These are phyloP conservation scores for Colletotrichum ledebouriae DNA, from an alignment of 2,329 filamentous ascomycete genomes.

Conservation along the genomic window DNA sequence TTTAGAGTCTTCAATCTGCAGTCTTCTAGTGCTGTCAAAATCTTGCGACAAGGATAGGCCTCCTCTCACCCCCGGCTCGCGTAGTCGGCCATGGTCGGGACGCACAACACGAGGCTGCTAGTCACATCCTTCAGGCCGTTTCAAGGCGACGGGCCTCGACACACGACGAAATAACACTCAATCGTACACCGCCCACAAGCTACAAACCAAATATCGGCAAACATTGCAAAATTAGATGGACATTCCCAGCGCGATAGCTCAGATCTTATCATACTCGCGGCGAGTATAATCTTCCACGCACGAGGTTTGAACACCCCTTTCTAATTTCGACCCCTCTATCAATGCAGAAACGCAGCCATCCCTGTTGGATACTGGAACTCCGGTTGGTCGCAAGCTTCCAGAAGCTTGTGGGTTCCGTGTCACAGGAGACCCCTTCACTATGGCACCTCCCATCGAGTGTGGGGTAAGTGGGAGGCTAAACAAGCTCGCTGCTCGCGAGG, in stretches of 20 bases:
- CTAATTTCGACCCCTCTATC: constrained; percentile 25
- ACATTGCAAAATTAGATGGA: constrained; percentile 14
- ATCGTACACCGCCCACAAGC: constrained; percentile 12
- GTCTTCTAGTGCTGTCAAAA: background rate
- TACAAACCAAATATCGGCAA: constrained; percentile 28
- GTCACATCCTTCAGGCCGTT: constrained; percentile 23
- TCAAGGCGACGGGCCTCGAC: constrained; percentile 17
- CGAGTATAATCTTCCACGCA: constrained; percentile 10
- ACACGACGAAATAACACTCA: background rate
- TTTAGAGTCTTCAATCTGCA: background rate
- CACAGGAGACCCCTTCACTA: background rate
- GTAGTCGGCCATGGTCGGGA: constrained; percentile 2
- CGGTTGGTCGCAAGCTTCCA: constrained; percentile 38
- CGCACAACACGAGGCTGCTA: constrained; percentile 13
- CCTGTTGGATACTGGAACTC: constrained; percentile 16
- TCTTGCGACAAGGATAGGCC: background rate
- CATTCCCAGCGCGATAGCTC: constrained; percentile 27
- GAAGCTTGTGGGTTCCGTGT: constrained; percentile 34
- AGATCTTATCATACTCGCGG: constrained; percentile 32
- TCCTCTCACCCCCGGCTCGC: background rate
- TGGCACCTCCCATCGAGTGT: constrained; percentile 22
- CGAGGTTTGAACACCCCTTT: constrained; percentile 28
- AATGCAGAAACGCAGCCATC: constrained; percentile 12
- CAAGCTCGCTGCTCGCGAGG: constrained; percentile 28
- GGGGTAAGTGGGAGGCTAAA: constrained; percentile 26